These are phyloP conservation scores for Boletus smithii DNA, from an alignment of 1,284 basidiomycete genomes.

Conservation along the genomic window DNA sequence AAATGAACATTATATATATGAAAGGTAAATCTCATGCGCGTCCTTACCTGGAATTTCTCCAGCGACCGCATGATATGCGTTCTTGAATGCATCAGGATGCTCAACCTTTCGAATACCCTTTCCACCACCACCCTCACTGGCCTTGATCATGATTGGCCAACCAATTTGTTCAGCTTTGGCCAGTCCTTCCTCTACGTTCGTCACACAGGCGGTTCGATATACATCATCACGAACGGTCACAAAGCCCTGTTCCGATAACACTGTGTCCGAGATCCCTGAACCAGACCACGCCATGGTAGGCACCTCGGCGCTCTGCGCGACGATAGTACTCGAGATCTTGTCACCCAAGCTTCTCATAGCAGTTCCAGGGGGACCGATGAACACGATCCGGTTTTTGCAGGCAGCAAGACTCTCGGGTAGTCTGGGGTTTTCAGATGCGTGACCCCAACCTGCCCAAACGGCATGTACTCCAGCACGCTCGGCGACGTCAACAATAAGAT, in stretches of 20 bases:
- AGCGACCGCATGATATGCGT: slow-evolving; percentile 89
- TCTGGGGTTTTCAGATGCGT: slow-evolving; percentile 98
- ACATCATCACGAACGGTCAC: slow-evolving; percentile 92
- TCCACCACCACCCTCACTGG: slow-evolving; percentile 97
- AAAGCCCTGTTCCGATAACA: slow-evolving; percentile 84
- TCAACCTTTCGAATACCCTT: slow-evolving; percentile 98
- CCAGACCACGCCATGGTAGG: slow-evolving; percentile 99
- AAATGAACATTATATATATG: slow-evolving; percentile 15
- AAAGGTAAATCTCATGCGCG: slow-evolving; percentile 12
- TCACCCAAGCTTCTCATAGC: slow-evolving; percentile 99
- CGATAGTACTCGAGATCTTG: slow-evolving; percentile 99
- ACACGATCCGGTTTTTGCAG: slow-evolving; percentile 94
- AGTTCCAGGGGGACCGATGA: slow-evolving; percentile 98
- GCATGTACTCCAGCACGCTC: slow-evolving; percentile 97
- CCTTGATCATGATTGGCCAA: slow-evolving; percentile 99
- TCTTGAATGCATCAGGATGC: slow-evolving; percentile 83
- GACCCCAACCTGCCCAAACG: slow-evolving; percentile 99
- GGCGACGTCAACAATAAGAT: slow-evolving; percentile 97
- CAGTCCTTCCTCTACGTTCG: slow-evolving; percentile 86
- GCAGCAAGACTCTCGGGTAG: slow-evolving; percentile 93
- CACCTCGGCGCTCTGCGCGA: slow-evolving; percentile 96
- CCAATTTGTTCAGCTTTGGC: slow-evolving; percentile 85
- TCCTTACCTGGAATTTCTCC: slow-evolving; percentile 91
- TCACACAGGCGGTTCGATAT: slow-evolving; percentile 89
- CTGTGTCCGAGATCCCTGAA: slow-evolving; percentile 88